Percentiles rank a stretch among this genome's conserved stretches.
phyloP scores from a whole-genome alignment of 345 rosid species.

The Turnera subulata region DNA sequence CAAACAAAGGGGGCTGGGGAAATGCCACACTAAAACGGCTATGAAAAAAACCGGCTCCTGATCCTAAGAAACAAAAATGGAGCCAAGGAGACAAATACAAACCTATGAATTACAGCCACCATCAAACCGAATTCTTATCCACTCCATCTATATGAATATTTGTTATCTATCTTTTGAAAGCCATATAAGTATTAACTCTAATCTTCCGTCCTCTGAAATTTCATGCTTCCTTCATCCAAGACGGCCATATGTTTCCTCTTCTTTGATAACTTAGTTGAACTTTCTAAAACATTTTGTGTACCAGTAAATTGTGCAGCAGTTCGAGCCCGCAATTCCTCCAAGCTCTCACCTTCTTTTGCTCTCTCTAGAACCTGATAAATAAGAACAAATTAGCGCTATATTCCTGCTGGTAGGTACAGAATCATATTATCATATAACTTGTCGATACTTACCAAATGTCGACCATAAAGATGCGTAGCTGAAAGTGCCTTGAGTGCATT shows the following conservation, averaged over 20 bases:
- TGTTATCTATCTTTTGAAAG: not conserved
- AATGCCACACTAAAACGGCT: no score
- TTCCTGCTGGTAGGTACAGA: no score
- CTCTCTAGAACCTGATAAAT: slow-evolving; percentile 67
- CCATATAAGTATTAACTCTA: slow-evolving; percentile 5
- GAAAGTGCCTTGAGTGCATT: slow-evolving; percentile 68
- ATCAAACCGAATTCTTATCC: not conserved
- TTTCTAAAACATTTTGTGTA: slow-evolving; percentile 39
- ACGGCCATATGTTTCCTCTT: slow-evolving; percentile 55
- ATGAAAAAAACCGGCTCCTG: not conserved
- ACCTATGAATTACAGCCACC: not conserved
- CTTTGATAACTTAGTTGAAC: slow-evolving; percentile 42
- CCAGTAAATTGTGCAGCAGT: slow-evolving; percentile 72
- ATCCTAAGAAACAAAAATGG: slow-evolving; percentile 8
- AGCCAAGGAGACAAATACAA: not conserved
- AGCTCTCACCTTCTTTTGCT: slow-evolving; percentile 85
- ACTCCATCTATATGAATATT: not conserved
- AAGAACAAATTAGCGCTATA: not conserved
- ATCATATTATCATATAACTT: not conserved
- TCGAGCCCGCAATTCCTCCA: slow-evolving; percentile 70
- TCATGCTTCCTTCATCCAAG: slow-evolving; percentile 52
- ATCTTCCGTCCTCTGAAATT: slow-evolving; percentile 47
- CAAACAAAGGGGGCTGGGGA: no score
- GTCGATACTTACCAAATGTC: slow-evolving; percentile 64
- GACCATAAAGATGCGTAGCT: slow-evolving; percentile 80